phyloP scores from a whole-genome alignment of 441 rosid species.

The Melastoma candidum region DNA sequence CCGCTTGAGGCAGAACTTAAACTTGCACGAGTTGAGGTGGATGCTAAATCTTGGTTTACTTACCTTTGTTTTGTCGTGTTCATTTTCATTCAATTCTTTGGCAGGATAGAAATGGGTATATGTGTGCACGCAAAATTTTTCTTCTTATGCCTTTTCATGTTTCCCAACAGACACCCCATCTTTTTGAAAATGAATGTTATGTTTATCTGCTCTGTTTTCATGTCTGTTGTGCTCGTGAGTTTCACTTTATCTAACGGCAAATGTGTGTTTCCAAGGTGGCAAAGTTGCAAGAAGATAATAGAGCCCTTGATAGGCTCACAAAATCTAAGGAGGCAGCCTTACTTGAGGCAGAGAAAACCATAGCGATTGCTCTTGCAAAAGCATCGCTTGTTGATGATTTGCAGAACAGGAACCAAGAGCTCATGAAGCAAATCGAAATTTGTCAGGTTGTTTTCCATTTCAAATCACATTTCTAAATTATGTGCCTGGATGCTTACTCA shows the following conservation, averaged over 20 bases:
- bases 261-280: slow-evolving; percentile 12
- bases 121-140: no score
- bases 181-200: no score
- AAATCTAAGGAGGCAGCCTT: slow-evolving; percentile 25
- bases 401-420: slow-evolving; percentile 25
- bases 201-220: no score
- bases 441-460: slow-evolving; percentile 14
- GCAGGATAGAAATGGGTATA: no score
- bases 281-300: slow-evolving; percentile 22
- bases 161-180: no score
- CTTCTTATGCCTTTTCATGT: no score
- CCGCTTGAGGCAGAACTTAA: slow-evolving; percentile 26
- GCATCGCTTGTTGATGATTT: slow-evolving; percentile 22
- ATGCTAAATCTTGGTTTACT: slow-evolving; percentile 7
- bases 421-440: slow-evolving; percentile 24
- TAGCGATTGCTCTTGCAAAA: slow-evolving; percentile 21
- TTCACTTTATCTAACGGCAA: no score
- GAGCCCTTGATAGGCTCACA: slow-evolving; percentile 25
- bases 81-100: neutral
- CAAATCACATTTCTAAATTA: neutral
- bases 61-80: neutral
- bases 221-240: no score
- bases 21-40: slow-evolving; percentile 32
- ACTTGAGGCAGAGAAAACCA: slow-evolving; percentile 22
- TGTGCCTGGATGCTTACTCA: neutral